phyloP scores from a whole-genome alignment of 805 yeast species.

The Starmerella floris region DNA sequence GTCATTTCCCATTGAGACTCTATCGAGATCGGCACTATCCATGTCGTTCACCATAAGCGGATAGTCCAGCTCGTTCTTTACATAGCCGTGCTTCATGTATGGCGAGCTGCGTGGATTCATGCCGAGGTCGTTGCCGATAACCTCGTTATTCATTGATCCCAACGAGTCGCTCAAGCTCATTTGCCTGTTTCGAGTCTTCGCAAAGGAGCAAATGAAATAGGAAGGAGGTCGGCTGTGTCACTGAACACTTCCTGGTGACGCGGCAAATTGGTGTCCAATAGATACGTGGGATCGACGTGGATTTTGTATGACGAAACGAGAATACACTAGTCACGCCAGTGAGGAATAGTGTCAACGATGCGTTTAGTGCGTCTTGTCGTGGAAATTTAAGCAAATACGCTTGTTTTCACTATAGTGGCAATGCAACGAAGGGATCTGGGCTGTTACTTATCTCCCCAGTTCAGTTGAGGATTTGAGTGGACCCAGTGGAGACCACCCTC shows the following conservation, averaged over 20 bases:
- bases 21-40: not conserved
- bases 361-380: too few relatives aligned
- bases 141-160: not conserved
- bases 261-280: too few relatives aligned
- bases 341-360: too few relatives aligned
- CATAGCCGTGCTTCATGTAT: not conserved
- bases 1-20: not conserved
- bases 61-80: not conserved
- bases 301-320: too few relatives aligned
- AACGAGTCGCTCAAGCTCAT: not conserved
- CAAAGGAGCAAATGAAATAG: too few relatives aligned
- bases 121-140: not conserved
- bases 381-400: too few relatives aligned
- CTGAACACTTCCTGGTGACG: too few relatives aligned
- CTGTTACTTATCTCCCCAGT: not conserved
- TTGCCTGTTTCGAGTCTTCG: too few relatives aligned
- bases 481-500: not conserved
- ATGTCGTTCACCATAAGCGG: not conserved
- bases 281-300: too few relatives aligned
- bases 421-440: not conserved
- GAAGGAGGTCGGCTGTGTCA: too few relatives aligned
- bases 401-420: not conserved
- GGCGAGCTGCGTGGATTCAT: not conserved
- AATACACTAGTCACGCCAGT: too few relatives aligned
- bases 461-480: not conserved